Percentiles rank a stretch among this genome's conserved stretches.
Conservation (phyloP, 208 protist species). For the Tetramitus jugosus region DNA sequence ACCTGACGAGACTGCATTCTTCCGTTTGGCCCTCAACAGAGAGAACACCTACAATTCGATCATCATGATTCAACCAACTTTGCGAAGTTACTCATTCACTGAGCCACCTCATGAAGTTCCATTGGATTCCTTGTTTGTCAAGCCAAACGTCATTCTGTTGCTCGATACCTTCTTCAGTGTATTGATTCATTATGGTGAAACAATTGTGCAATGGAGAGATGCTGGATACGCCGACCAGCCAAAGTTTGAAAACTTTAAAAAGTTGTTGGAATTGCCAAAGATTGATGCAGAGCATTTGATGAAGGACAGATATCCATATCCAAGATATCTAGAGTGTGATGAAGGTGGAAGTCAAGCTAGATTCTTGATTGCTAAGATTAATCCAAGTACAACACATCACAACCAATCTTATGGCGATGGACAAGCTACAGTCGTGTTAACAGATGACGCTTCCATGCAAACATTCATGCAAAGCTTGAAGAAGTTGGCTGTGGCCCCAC, state of each 20-base stretch:
- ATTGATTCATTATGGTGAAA: conserved; percentile 89
- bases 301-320: conserved; percentile 79
- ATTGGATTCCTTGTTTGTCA: conserved; percentile 74
- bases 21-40: conserved; percentile 85
- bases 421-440: conserved; percentile 67
- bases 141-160: conserved; percentile 86
- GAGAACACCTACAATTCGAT: conserved; percentile 83
- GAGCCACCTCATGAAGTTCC: conserved; percentile 67
- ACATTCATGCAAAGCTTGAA: conserved; percentile 93
- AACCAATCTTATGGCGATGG: conserved; percentile 21
- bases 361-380: conserved; percentile 93
- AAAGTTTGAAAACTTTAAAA: conserved; percentile 83
- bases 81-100: conserved; percentile 87
- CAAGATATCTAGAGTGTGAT: conserved; percentile 88
- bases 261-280: conserved; percentile 80
- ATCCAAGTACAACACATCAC: conserved; percentile 89
- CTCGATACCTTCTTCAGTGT: conserved; percentile 99
- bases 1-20: conserved; percentile 95
- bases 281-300: conserved; percentile 80
- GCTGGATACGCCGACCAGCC: conserved; percentile 81
- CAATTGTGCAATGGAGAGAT: conserved; percentile 85
- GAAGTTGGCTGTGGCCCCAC: conserved; percentile 87
- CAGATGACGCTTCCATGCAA: conserved; percentile 93
- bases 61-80: conserved; percentile 96
- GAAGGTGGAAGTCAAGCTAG: conserved; percentile 86